Conservation (phyloP, 345 rosid genomes). For the Garcia nutans region DNA sequence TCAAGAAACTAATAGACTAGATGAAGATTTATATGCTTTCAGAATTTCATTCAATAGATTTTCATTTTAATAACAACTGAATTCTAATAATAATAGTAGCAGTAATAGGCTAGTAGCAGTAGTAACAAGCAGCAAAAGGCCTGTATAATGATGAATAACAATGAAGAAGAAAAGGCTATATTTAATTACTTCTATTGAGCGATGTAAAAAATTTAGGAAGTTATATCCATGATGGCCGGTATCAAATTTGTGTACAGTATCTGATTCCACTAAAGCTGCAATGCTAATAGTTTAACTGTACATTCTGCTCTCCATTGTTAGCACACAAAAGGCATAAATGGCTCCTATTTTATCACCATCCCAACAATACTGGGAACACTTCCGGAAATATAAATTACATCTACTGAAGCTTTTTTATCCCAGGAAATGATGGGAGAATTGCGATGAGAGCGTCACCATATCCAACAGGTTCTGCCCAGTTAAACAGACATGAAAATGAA, state of each 20-base stretch:
- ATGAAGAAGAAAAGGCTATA: background rate
- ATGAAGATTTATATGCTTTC: no score
- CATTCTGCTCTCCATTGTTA: background rate
- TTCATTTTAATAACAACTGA: no score
- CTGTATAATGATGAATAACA: background rate
- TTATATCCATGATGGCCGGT: background rate
- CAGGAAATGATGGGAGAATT: conserved; percentile 84
- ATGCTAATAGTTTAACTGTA: background rate
- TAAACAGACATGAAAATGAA: conserved; percentile 10
- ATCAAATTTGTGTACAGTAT: background rate
- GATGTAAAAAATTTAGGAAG: no score
- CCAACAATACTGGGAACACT: conserved; percentile 2
- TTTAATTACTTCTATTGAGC: conserved; percentile 1
- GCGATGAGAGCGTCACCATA: conserved; percentile 78
- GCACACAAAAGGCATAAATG: background rate
- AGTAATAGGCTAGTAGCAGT: no score
- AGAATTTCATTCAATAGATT: no score
- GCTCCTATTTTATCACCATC: no score
- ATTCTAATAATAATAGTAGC: no score
- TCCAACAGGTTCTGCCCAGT: conserved; percentile 75
- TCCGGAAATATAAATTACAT: background rate
- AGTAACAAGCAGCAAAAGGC: background rate
- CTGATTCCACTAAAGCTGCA: background rate
- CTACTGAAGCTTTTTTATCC: conserved; percentile 86
- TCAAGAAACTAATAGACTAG: no score